Evolutionary conservation across 495 filamentous ascomycete species (phyloP).

Genomic region (Bathelium albidoporum): DNA sequence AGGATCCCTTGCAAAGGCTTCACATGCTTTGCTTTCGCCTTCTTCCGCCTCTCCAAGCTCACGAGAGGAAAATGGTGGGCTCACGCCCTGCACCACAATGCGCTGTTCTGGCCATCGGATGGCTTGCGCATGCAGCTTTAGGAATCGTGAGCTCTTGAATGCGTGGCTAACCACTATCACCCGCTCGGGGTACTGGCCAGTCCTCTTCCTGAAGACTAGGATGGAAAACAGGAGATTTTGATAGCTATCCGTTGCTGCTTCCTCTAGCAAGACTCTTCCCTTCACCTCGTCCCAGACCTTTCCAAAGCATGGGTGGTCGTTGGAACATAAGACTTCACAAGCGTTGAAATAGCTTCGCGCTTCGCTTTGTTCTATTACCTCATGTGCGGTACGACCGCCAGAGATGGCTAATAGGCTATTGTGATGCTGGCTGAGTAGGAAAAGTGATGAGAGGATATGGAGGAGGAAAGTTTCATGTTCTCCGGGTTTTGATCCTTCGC

Average conservation of each 20-base stretch:
- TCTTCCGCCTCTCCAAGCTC: conserved; percentile 19
- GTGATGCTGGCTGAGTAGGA: conserved; percentile 2
- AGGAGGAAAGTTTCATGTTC: conserved; percentile 29
- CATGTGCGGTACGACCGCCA: conserved; percentile 23
- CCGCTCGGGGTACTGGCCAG: conserved; percentile 22
- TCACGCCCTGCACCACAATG: conserved; percentile 26
- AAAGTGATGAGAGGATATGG: conserved; percentile 22
- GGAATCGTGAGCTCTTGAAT: conserved; percentile 29
- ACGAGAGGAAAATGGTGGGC: conserved; percentile 23
- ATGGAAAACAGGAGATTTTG: conserved; percentile 35
- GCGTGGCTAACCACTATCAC: conserved; percentile 31
- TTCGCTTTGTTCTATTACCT: conserved; percentile 18
- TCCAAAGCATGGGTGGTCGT: background rate
- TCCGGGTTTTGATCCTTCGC: conserved; percentile 21
- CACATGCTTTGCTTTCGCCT: conserved; percentile 21
- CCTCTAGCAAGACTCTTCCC: conserved; percentile 21
- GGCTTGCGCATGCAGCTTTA: conserved; percentile 27
- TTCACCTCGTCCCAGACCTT: background rate
- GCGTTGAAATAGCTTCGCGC: conserved; percentile 26
- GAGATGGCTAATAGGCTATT: conserved; percentile 25
- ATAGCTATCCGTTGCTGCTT: conserved; percentile 31
- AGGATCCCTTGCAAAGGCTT: conserved; percentile 20
- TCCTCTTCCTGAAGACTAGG: conserved; percentile 21
- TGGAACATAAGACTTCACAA: background rate
- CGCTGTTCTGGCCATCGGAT: conserved; percentile 26